Evolutionary conservation across 179 eudicot species (phyloP), one percentile per base, ranked within the genome.

Genomic region (Silene vulgaris): DNA sequence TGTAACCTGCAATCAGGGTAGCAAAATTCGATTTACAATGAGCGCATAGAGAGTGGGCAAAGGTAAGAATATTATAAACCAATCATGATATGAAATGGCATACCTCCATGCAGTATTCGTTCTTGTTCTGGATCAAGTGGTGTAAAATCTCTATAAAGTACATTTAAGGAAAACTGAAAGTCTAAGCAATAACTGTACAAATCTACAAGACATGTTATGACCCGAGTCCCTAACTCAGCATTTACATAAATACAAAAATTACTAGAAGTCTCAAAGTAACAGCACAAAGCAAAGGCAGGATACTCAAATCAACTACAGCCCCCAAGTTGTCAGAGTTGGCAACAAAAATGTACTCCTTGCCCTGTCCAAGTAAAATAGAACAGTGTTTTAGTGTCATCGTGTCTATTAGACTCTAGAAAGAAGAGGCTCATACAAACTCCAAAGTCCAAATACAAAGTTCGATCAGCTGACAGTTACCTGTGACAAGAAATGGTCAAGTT

Each of bases 71-170:
- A 75, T 43, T 16, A n/a, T n/a, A n/a, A 28, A 26, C 43, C 29
- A 3, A 29, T 20, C 26, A 32, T 69, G 40, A 43, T 59, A 69
- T 37, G 28, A 35, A 35, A 70, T 57, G 29, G 29, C 74, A 9
- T 87, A 94, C 97, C 95, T 93, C 97, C 97, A 96, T 96, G 88
- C 99, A 96, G 86, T 96, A 96, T 72, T 96, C 99, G 30, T 96
- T 96, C 88, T 96, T 91, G 81, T 93, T 88, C 30, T 77, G 81
- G 79, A 96, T 77, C 97, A 96, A 88, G 86, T 93, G 98, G 78
- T 82, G 84, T 45, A 96, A 79, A 82, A 96, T 93, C 84, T 93
- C 99, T 96, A 84, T 79, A 52, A 14, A 73, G 5, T 64, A 65
- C 75, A 74, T 90, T 85, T 87, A 90, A 96, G 86, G 82, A 57